Percentiles rank a stretch among this genome's conserved stretches.
These are phyloP conservation scores for Schizophyllum commune DNA, from an alignment of 1,284 basidiomycete genomes.

Conservation along the genomic window DNA sequence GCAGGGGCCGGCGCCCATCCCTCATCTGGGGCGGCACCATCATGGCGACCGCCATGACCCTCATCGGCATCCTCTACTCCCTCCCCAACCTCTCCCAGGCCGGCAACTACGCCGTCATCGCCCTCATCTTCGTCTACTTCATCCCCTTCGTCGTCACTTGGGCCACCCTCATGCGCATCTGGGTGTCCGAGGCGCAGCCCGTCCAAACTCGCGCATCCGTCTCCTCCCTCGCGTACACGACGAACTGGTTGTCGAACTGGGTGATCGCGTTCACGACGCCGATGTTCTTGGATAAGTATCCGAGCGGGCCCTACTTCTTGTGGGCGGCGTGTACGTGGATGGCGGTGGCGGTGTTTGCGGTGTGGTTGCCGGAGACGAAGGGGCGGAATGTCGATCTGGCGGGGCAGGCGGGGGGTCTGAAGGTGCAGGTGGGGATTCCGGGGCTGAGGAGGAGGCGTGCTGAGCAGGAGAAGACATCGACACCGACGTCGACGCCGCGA, in stretches of 20 bases:
- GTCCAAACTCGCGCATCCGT: slow-evolving; percentile 25
- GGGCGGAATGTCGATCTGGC: slow-evolving; percentile 31
- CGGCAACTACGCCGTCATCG: slow-evolving; percentile 37
- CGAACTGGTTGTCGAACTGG: slow-evolving; percentile 23
- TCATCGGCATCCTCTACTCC: slow-evolving; percentile 36
- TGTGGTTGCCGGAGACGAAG: slow-evolving; percentile 38
- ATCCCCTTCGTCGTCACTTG: slow-evolving; percentile 31
- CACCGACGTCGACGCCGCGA: no score
- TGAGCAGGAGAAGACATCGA: no score
- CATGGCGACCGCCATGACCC: slow-evolving; percentile 29
- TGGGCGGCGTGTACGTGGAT: slow-evolving; percentile 32
- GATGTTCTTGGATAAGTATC: slow-evolving; percentile 35
- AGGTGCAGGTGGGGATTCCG: no score
- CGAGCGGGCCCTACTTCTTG: slow-evolving; percentile 41
- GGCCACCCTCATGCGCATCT: slow-evolving; percentile 28
- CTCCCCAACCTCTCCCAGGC: slow-evolving; percentile 21
- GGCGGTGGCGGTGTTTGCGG: slow-evolving; percentile 30
- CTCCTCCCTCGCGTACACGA: slow-evolving; percentile 13
- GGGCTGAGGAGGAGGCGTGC: no score
- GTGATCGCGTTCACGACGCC: slow-evolving; percentile 38
- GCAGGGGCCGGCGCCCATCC: slow-evolving; percentile 36
- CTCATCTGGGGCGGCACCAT: slow-evolving; percentile 37
- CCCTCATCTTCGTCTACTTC: slow-evolving; percentile 41
- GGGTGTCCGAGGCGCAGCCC: slow-evolving; percentile 35
- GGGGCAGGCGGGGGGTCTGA: no score